phyloP scores from a whole-genome alignment of 2,329 filamentous ascomycete species.

The Fusarium goolgardi region DNA sequence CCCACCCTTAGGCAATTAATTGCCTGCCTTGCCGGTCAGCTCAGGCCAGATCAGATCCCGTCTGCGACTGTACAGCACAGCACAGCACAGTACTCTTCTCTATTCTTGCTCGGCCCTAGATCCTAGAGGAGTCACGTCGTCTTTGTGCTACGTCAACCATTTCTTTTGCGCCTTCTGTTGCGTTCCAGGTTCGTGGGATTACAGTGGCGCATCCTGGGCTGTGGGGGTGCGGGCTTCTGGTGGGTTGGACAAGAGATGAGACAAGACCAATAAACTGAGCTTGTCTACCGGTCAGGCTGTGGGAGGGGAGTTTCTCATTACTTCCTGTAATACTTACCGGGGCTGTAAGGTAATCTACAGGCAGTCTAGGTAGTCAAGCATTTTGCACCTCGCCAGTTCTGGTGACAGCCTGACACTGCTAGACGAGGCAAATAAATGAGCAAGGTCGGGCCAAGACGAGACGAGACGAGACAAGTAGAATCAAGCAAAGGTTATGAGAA shows the following conservation, averaged over 20 bases:
- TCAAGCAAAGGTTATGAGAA: neutral
- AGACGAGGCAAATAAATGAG: neutral
- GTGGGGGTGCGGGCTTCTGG: slow-evolving; percentile 3
- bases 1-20: neutral
- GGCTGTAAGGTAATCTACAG: neutral
- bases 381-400: neutral
- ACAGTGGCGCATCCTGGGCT: slow-evolving; percentile 18
- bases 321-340: neutral
- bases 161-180: slow-evolving; percentile 21
- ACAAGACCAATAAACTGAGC: slow-evolving; percentile 10
- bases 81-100: neutral
- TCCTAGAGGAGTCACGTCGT: neutral
- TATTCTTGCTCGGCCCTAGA: neutral
- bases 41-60: slow-evolving; percentile 8
- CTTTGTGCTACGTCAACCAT: slow-evolving; percentile 20
- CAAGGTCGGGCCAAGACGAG: neutral
- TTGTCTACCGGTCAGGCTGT: slow-evolving; percentile 4
- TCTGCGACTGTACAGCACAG: neutral
- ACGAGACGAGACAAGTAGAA: neutral
- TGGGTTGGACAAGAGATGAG: slow-evolving; percentile 19
- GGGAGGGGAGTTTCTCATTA: neutral
- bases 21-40: neutral
- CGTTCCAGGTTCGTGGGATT: slow-evolving; percentile 42
- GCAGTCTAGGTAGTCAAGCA: neutral
- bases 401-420: slow-evolving; percentile 6